Evolutionary conservation across 2,329 filamentous ascomycete species (phyloP).

Genomic region (Botryosphaeria dothidea): DNA sequence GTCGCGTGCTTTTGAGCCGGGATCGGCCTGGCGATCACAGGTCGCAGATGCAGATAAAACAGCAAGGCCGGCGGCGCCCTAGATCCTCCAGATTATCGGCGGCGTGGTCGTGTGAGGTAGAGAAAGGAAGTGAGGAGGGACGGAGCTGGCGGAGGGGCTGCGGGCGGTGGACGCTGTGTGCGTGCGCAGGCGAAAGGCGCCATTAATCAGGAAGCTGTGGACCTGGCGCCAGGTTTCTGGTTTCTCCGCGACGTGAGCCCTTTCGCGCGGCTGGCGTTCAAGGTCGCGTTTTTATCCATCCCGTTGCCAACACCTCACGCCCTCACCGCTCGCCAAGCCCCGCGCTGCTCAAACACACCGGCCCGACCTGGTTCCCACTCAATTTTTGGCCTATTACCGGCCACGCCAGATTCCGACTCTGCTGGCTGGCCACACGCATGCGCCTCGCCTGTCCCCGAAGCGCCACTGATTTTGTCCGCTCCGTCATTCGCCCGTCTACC

Average conservation of each 20-base stretch:
- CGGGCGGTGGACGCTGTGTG: constrained; percentile 1
- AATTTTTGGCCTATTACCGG: not conserved
- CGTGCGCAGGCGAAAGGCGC: constrained; percentile 1
- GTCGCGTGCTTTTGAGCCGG: constrained; percentile 20
- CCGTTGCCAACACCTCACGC: constrained; percentile 14
- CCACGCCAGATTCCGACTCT: not conserved
- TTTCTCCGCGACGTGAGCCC: not conserved
- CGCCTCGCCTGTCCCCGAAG: not conserved
- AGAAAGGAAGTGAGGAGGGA: not conserved
- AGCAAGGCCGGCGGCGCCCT: constrained; percentile 12
- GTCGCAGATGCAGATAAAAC: constrained; percentile 12
- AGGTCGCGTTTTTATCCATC: constrained; percentile 14
- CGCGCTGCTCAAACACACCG: constrained; percentile 17
- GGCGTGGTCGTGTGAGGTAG: constrained; percentile 1
- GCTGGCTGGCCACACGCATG: not conserved
- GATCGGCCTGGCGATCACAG: constrained; percentile 15
- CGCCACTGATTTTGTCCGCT: not conserved
- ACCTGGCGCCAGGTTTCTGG: constrained; percentile 15
- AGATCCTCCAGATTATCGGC: constrained; percentile 7
- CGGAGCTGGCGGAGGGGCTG: not conserved
- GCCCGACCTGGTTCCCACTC: constrained; percentile 7
- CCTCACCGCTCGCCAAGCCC: constrained; percentile 12
- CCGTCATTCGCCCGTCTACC: not conserved
- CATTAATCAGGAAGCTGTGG: constrained; percentile 16
- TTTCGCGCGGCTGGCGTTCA: constrained; percentile 13